Conservation (phyloP, 2,329 filamentous ascomycete genomes). For the Colletotrichum navitas region DNA sequence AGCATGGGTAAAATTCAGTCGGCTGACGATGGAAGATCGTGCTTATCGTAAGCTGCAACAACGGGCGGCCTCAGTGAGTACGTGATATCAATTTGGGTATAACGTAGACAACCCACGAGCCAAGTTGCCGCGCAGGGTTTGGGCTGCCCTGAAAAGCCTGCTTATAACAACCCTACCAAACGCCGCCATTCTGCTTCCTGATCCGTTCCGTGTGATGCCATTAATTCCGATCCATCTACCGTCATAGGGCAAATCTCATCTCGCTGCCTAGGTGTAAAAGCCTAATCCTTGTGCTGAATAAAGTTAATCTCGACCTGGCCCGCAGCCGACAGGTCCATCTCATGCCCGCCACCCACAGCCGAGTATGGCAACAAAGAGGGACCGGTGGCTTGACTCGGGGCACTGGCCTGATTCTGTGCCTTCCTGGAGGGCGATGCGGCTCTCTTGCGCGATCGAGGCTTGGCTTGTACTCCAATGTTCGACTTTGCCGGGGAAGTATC, state of each 20-base stretch:
- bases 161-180: constrained; percentile 14
- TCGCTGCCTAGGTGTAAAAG: background rate
- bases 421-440: constrained; percentile 10
- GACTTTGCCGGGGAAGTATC: background rate
- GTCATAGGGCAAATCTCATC: background rate
- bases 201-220: constrained; percentile 9
- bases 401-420: background rate
- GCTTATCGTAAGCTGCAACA: background rate
- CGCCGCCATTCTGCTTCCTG: constrained; percentile 20
- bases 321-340: background rate
- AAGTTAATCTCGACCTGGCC: constrained; percentile 24
- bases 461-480: background rate
- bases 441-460: constrained; percentile 15
- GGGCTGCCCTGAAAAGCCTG: background rate
- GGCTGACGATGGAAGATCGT: background rate
- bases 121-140: background rate
- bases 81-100: constrained; percentile 30
- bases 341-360: background rate
- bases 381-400: background rate
- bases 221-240: constrained; percentile 1
- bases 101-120: constrained; percentile 10
- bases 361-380: constrained; percentile 13
- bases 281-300: background rate
- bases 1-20: background rate
- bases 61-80: background rate